phyloP scores from a whole-genome alignment of 2,329 filamentous ascomycete species.

The Scytalidium lignicola region DNA sequence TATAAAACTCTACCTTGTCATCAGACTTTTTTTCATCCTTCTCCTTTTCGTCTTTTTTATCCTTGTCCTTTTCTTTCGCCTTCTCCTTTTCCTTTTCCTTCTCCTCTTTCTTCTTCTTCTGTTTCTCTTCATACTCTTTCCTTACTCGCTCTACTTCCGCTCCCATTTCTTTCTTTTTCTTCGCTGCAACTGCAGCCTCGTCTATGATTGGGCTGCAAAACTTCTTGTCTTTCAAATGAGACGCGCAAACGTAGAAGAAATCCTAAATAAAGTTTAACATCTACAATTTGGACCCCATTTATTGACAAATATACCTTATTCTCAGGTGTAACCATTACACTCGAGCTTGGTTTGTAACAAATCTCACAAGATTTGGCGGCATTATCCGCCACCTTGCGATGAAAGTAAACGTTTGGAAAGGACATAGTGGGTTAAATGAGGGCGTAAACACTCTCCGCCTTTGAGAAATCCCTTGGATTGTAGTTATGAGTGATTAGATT shows the following conservation, averaged over 20 bases:
- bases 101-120: constrained; percentile 62
- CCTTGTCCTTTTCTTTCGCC: constrained; percentile 42
- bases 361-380: constrained; percentile 81
- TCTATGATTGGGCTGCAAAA: constrained; percentile 77
- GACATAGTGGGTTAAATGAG: constrained; percentile 18
- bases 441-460: neutral
- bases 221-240: constrained; percentile 74
- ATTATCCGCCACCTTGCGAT: constrained; percentile 81
- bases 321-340: constrained; percentile 82
- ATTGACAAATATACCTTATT: constrained; percentile 62
- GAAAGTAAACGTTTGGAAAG: constrained; percentile 76
- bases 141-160: constrained; percentile 59
- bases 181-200: constrained; percentile 55
- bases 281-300: too few relatives aligned
- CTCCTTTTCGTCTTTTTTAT: constrained; percentile 40
- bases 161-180: constrained; percentile 58
- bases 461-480: neutral
- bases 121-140: constrained; percentile 72
- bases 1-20: constrained; percentile 30
- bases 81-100: constrained; percentile 60
- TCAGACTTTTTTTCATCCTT: constrained; percentile 36
- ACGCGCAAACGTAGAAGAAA: constrained; percentile 86
- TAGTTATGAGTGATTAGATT: too few relatives aligned
- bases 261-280: constrained; percentile 45
- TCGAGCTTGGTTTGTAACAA: constrained; percentile 83